Percentiles rank a stretch among this genome's conserved stretches.
These are phyloP conservation scores for Harringtonia aguacate DNA, from an alignment of 2,329 filamentous ascomycete species.

Conservation along the genomic window DNA sequence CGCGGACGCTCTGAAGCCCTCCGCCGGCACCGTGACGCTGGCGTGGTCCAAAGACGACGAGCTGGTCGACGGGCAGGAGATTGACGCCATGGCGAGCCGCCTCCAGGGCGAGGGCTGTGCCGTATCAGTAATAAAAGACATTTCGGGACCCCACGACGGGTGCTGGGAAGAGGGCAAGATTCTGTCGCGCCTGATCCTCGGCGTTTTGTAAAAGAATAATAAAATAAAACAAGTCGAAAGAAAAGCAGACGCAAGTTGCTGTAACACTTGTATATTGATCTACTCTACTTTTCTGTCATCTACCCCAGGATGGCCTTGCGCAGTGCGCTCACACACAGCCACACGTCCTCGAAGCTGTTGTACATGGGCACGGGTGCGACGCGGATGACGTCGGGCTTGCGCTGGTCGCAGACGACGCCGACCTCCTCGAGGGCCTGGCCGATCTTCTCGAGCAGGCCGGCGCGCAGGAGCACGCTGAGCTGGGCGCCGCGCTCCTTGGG, in stretches of 20 bases:
- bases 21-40: slow-evolving; percentile 13
- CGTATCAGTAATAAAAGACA: background rate
- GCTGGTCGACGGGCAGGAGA: slow-evolving; percentile 46
- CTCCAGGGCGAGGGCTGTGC: background rate
- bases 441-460: slow-evolving; percentile 60
- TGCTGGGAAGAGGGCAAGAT: slow-evolving; percentile 1
- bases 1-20: too few species aligned
- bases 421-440: slow-evolving; percentile 51
- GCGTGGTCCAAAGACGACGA: slow-evolving; percentile 36
- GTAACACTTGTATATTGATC: background rate
- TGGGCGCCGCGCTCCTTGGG: slow-evolving; percentile 65
- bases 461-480: slow-evolving; percentile 54
- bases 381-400: slow-evolving; percentile 75
- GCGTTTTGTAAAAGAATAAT: background rate
- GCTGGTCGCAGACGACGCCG: slow-evolving; percentile 70
- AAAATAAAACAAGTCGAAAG: background rate
- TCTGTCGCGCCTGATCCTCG: background rate
- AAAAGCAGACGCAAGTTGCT: background rate
- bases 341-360: slow-evolving; percentile 65
- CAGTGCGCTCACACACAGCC: slow-evolving; percentile 16
- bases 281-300: background rate
- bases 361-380: slow-evolving; percentile 79
- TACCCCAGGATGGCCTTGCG: background rate
- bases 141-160: background rate
- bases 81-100: slow-evolving; percentile 36